phyloP scores from a whole-genome alignment of 1,284 basidiomycete genomes.

The Puccinia coronata region DNA sequence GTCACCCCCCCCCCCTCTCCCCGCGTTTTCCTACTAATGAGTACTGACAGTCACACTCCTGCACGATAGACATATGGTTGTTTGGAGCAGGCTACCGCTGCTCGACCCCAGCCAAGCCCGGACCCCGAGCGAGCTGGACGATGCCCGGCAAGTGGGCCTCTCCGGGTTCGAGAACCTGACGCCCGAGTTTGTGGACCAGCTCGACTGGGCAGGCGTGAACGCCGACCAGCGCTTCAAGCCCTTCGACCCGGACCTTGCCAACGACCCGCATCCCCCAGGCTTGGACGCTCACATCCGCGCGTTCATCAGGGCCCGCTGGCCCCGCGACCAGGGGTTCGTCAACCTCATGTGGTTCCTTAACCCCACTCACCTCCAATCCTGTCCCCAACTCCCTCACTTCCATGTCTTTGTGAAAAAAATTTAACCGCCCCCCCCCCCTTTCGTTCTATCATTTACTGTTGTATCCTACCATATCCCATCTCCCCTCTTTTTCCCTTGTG shows the following conservation, averaged over 20 bases:
- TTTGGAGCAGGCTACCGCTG: constrained; percentile 40
- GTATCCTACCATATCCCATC: neutral
- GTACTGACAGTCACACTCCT: neutral
- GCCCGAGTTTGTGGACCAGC: neutral
- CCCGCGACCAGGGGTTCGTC: neutral
- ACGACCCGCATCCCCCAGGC: neutral
- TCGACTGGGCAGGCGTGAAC: neutral
- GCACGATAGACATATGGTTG: constrained; percentile 23
- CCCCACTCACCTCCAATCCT: constrained; percentile 44
- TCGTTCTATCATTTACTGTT: neutral
- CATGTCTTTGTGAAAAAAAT: constrained; percentile 48
- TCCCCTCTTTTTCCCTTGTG: neutral
- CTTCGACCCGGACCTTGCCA: neutral
- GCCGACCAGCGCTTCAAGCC: neutral
- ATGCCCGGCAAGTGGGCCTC: constrained; percentile 10
- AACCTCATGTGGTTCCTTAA: constrained; percentile 46
- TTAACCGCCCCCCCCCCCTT: neutral
- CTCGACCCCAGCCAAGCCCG: constrained; percentile 24
- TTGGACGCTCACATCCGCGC: constrained; percentile 18
- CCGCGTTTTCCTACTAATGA: neutral
- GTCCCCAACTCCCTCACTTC: constrained; percentile 45
- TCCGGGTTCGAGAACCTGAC: constrained; percentile 35
- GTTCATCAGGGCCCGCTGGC: constrained; percentile 29
- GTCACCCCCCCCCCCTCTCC: neutral
- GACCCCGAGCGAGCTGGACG: neutral